Conservation (phyloP, 805 yeast genomes). For the Cyberlindnera xishuangbannaensis region DNA sequence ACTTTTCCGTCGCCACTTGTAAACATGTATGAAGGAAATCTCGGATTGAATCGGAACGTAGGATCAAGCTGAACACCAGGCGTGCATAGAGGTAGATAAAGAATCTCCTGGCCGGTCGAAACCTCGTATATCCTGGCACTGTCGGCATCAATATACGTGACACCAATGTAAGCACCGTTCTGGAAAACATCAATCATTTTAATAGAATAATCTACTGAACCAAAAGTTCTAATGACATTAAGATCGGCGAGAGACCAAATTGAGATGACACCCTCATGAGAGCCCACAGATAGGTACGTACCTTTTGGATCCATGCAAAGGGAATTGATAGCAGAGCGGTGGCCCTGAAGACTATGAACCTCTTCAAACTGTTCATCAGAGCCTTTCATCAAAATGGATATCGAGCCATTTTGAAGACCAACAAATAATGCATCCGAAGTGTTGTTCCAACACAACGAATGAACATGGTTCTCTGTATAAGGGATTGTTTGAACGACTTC, state of each 20-base stretch:
- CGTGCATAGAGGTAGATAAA: conserved; percentile 14
- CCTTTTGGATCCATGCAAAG: conserved; percentile 50
- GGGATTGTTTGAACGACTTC: conserved; percentile 24
- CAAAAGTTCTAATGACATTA: conserved; percentile 32
- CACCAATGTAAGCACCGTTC: conserved; percentile 43
- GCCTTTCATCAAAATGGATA: conserved; percentile 23
- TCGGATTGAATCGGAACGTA: conserved; percentile 29
- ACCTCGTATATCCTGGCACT: conserved; percentile 36
- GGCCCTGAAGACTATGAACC: conserved; percentile 32
- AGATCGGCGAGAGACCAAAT: conserved; percentile 41
- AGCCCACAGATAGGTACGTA: conserved; percentile 43
- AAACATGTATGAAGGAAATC: conserved; percentile 21
- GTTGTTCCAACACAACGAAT: conserved; percentile 29
- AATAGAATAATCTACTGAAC: conserved; percentile 40
- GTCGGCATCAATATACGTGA: conserved; percentile 37
- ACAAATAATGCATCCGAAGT: conserved; percentile 34
- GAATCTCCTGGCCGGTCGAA: conserved; percentile 20
- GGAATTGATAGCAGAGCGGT: conserved; percentile 44
- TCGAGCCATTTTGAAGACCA: conserved; percentile 45
- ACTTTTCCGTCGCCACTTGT: conserved; percentile 22
- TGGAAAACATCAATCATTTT: conserved; percentile 33
- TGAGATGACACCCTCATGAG: conserved; percentile 51
- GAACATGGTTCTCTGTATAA: conserved; percentile 23
- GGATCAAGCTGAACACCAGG: conserved; percentile 23
- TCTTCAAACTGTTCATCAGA: conserved; percentile 4